Conservation (phyloP, 1,139 yeast species). For the Candida sanyaensis region DNA sequence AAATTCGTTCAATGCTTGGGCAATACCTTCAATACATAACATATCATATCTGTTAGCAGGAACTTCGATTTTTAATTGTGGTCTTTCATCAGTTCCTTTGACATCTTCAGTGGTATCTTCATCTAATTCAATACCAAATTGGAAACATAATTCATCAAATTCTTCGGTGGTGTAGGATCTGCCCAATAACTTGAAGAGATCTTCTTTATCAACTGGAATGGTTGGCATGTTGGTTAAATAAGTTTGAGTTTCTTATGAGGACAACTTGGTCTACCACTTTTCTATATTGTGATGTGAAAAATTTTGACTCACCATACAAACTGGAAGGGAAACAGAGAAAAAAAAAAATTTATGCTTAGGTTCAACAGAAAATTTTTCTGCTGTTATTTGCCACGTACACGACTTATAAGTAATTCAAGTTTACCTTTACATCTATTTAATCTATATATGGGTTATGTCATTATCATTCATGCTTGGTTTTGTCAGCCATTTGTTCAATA, state of each 20-base stretch:
- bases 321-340: too few relatives aligned
- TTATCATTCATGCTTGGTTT: too few relatives aligned
- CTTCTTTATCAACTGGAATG: conserved; percentile 90
- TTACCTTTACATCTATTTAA: too few relatives aligned
- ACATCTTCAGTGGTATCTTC: conserved; percentile 91
- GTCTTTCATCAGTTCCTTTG: conserved; percentile 73
- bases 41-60: conserved; percentile 98
- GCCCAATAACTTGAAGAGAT: conserved; percentile 81
- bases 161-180: conserved; percentile 83
- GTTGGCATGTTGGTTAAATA: conserved; percentile 74
- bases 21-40: conserved; percentile 97
- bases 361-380: neutral
- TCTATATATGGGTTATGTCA: too few relatives aligned
- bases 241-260: too few relatives aligned
- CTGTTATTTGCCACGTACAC: neutral
- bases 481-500: conserved; percentile 33
- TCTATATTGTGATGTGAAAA: conserved; percentile 8
- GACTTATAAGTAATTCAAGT: too few relatives aligned
- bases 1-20: conserved; percentile 91
- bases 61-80: conserved; percentile 93
- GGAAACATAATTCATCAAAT: conserved; percentile 96
- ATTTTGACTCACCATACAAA: conserved; percentile 16
- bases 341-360: too few relatives aligned
- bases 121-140: conserved; percentile 95
- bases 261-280: neutral